Evolutionary conservation across 129 eudicot species (phyloP).

Genomic region (Flaveria trinervia): DNA sequence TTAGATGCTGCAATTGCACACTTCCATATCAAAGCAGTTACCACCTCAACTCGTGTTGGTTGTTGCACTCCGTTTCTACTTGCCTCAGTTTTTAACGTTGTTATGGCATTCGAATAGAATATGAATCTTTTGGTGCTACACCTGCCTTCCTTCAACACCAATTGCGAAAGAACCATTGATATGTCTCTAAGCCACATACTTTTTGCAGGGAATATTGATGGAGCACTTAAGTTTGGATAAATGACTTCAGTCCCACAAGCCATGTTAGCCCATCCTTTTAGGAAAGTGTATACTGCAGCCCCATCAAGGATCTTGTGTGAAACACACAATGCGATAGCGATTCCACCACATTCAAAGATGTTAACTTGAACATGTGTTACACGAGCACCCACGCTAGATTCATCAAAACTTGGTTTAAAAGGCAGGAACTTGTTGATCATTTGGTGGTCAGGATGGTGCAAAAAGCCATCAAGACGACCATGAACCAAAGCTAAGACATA

Average conservation of each 20-base stretch:
- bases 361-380: slow-evolving; percentile 25
- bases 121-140: slow-evolving; percentile 29
- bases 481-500: no score
- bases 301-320: slow-evolving; percentile 52
- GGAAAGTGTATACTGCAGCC: slow-evolving; percentile 35
- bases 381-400: not conserved
- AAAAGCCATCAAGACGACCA: no score
- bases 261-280: slow-evolving; percentile 41
- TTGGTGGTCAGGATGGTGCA: no score
- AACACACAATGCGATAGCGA: slow-evolving; percentile 19
- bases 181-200: slow-evolving; percentile 40
- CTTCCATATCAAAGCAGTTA: no score
- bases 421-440: slow-evolving; percentile 6
- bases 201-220: slow-evolving; percentile 42
- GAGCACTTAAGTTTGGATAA: slow-evolving; percentile 41
- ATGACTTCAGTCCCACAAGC: slow-evolving; percentile 21
- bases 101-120: not conserved
- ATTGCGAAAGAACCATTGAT: slow-evolving; percentile 29
- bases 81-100: no score
- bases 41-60: no score
- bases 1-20: no score
- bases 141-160: slow-evolving; percentile 47
- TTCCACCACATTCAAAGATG: slow-evolving; percentile 33
- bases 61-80: no score
- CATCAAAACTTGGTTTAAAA: not conserved